These are phyloP conservation scores for Xenoacremonium recifei DNA, from an alignment of 2,329 filamentous ascomycete genomes.

Conservation along the genomic window DNA sequence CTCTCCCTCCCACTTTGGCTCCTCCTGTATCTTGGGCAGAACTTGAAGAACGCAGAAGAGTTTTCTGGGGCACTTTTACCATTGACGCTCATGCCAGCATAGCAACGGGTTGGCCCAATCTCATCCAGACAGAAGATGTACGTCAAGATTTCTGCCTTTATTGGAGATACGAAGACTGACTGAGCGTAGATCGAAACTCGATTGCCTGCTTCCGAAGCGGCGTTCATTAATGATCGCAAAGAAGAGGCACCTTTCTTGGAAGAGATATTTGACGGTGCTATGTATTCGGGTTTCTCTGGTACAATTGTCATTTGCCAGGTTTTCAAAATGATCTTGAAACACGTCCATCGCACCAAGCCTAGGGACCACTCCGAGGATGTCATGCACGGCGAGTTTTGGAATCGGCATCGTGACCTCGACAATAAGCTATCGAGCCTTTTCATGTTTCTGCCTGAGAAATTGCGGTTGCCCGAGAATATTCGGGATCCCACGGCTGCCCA, in stretches of 20 bases:
- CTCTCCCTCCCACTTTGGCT: conserved; percentile 71
- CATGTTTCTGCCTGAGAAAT: conserved; percentile 71
- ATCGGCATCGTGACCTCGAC: conserved; percentile 78
- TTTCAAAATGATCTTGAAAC: conserved; percentile 78
- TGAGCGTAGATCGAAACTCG: conserved; percentile 63
- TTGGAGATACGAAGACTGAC: too few species aligned
- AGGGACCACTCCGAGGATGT: conserved; percentile 73
- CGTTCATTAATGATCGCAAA: conserved; percentile 65
- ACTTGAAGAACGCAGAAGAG: conserved; percentile 69
- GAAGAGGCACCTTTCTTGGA: conserved; percentile 63
- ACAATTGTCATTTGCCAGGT: conserved; percentile 73
- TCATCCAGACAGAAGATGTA: conserved; percentile 71
- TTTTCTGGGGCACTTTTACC: conserved; percentile 84
- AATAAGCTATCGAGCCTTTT: conserved; percentile 76
- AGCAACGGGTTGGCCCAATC: conserved; percentile 86
- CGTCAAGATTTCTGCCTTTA: conserved; percentile 19
- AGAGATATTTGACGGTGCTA: conserved; percentile 60
- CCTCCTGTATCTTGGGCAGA: conserved; percentile 81
- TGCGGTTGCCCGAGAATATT: conserved; percentile 69
- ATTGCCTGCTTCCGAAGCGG: conserved; percentile 76
- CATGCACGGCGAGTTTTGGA: conserved; percentile 78
- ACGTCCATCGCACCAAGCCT: conserved; percentile 70
- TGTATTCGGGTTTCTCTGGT: conserved; percentile 69
- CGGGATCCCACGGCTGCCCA: conserved; percentile 74
- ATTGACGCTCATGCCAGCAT: conserved; percentile 84